Base-by-base conservation (phyloP, 2,329 filamentous ascomycete species). In the Trichoderma sp. region DNA sequence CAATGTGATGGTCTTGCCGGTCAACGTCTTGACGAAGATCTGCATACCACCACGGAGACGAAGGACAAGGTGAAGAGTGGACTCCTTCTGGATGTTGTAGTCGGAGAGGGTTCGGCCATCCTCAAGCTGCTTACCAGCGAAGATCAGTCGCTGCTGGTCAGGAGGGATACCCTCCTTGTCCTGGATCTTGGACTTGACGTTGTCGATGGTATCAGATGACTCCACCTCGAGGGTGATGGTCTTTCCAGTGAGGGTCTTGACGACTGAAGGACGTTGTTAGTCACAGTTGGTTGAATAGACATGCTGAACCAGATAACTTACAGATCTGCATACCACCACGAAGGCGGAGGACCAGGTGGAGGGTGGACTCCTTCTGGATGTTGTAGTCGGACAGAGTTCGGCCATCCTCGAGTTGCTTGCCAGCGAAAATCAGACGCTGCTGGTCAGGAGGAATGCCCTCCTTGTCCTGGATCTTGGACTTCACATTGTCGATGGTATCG, bases 381-480 rank as follows among this genome's bases (percentile, higher is more conserved):
- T 87, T 87, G 84, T 87, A 86, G 73, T 87, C 86, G 68, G 84
- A 84, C 8, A 88, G 82, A 71, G 86, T 88, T 69, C 86, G 86
- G 73, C 95, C 95, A 77, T 98, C 95, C 83, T 98, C 95, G 4
- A 98, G 90, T 82, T 98, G 95, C 88, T 98, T 98, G 73, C 95
- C 95, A 58, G 95, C 95, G 77, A 98, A 98, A 82, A 98, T 98
- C 76, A 98, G 83, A 77, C 95, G 95, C 86, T 98, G 95, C 84
- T 98, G 95, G 80, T 98, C 95, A 12, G 95, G 95, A 61, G 95
- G 95, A 71, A 98, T 98, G 57, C 95, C 95, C 85, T 98, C 95
- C 90, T 98, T 98, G 80, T 98, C 95, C 84, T 98, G 95, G 65
- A 98, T 98, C 90, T 98, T 98, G 64, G 89, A 91, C 91, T 98